phyloP scores from a whole-genome alignment of 352 stramenopile genomes.

The Phytophthora capsici region DNA sequence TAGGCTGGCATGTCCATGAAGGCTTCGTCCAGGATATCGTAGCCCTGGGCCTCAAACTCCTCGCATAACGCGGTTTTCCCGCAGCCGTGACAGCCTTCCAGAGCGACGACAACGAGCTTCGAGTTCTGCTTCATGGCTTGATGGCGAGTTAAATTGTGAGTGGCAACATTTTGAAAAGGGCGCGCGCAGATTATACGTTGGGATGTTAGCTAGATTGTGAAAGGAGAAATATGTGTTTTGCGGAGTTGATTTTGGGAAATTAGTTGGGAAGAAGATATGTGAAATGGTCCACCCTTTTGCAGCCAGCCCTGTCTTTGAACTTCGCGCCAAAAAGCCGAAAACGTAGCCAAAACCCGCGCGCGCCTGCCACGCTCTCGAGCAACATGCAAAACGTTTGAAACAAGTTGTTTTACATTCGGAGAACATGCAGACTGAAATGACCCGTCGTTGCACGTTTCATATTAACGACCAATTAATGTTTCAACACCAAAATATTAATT shows the following conservation, averaged over 20 bases:
- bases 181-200: constrained; percentile 14
- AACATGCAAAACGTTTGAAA: constrained; percentile 9
- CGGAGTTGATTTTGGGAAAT: background rate
- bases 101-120: constrained; percentile 83
- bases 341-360: constrained; percentile 2
- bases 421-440: constrained; percentile 8
- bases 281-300: constrained; percentile 19
- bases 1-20: constrained; percentile 91
- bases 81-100: constrained; percentile 90
- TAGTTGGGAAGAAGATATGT: background rate
- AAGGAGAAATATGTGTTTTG: background rate
- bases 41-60: constrained; percentile 79
- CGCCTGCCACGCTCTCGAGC: constrained; percentile 12
- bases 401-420: constrained; percentile 8
- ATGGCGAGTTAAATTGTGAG: background rate
- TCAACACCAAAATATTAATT: background rate
- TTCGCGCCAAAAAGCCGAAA: constrained; percentile 35
- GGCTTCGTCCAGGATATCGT: constrained; percentile 84
- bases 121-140: constrained; percentile 44
- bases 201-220: constrained; percentile 7
- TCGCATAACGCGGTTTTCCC: constrained; percentile 84
- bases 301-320: constrained; percentile 2
- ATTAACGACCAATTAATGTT: background rate
- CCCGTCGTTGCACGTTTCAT: too few species aligned
- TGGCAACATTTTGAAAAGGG: constrained; percentile 23